A percentile compares a stretch with the other conserved stretches of the same genome.
Evolutionary conservation across 2,329 filamentous ascomycete species (phyloP).

Genomic region (Scedosporium minutisporum): DNA sequence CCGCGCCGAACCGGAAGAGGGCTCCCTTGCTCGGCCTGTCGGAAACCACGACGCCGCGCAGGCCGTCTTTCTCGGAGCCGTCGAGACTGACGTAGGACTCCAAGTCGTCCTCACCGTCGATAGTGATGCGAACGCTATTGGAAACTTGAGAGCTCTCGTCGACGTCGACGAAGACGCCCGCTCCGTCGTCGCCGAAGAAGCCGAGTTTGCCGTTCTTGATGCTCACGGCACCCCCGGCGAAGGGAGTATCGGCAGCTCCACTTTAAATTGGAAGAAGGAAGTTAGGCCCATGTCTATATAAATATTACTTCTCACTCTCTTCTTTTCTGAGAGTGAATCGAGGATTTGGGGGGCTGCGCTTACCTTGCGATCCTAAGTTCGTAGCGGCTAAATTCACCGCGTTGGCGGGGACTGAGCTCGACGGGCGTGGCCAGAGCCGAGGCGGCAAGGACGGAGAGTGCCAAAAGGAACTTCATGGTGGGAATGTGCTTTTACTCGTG

Average conservation of each 20-base stretch:
- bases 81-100: neutral
- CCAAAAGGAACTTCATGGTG: conserved; percentile 1
- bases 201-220: neutral
- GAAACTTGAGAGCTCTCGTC: neutral
- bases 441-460: neutral
- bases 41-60: neutral
- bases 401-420: neutral
- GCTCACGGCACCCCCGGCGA: neutral
- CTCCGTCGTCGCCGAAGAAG: neutral
- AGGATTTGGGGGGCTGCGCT: neutral
- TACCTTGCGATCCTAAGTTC: neutral
- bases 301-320: neutral
- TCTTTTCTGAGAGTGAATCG: neutral
- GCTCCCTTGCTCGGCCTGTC: neutral
- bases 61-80: neutral
- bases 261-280: neutral
- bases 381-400: neutral
- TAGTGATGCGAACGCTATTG: neutral
- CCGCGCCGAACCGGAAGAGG: neutral
- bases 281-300: neutral
- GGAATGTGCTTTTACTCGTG: neutral
- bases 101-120: neutral
- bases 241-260: neutral
- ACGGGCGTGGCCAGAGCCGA: neutral
- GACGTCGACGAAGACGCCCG: neutral